Percentiles rank a stretch among this genome's conserved stretches.
phyloP scores from a whole-genome alignment of 768 basidiomycete species.

The Kockovaella imperatae region DNA sequence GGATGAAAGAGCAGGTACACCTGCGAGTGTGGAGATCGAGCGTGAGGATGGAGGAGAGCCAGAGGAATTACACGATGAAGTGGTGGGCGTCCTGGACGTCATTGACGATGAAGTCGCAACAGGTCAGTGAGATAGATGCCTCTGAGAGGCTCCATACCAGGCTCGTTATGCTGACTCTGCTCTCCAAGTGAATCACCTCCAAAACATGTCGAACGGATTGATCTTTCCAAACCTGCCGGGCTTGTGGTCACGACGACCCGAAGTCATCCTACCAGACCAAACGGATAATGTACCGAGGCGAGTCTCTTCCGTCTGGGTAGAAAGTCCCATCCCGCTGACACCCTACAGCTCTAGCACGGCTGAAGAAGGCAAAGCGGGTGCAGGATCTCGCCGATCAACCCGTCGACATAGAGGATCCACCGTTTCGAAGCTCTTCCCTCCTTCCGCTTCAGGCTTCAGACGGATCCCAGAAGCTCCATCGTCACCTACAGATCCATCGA shows the following conservation, averaged over 20 bases:
- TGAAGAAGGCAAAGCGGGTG: background rate
- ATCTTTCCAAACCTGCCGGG: slow-evolving; percentile 60
- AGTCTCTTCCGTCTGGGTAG: background rate
- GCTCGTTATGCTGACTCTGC: background rate
- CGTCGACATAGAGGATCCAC: slow-evolving; percentile 10
- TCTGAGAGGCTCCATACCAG: background rate
- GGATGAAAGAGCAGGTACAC: background rate
- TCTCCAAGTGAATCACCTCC: slow-evolving; percentile 55
- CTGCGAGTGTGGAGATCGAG: background rate
- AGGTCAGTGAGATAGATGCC: slow-evolving; percentile 10
- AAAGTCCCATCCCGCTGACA: background rate
- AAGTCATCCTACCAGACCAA: slow-evolving; percentile 52
- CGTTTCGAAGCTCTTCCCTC: slow-evolving; percentile 6
- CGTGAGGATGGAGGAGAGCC: slow-evolving; percentile 11
- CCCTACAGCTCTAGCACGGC: background rate
- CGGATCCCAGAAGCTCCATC: background rate
- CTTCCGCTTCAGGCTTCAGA: background rate
- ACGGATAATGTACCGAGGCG: background rate
- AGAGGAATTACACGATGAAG: slow-evolving; percentile 59
- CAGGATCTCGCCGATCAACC: background rate
- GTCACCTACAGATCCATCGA: slow-evolving; percentile 2
- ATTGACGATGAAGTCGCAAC: slow-evolving; percentile 67
- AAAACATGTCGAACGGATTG: slow-evolving; percentile 72
- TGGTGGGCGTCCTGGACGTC: slow-evolving; percentile 75
- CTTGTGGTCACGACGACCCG: slow-evolving; percentile 63